Evolutionary conservation across 2,329 filamentous ascomycete genomes (phyloP).

Genomic region (Rasamsonia emersonii): DNA sequence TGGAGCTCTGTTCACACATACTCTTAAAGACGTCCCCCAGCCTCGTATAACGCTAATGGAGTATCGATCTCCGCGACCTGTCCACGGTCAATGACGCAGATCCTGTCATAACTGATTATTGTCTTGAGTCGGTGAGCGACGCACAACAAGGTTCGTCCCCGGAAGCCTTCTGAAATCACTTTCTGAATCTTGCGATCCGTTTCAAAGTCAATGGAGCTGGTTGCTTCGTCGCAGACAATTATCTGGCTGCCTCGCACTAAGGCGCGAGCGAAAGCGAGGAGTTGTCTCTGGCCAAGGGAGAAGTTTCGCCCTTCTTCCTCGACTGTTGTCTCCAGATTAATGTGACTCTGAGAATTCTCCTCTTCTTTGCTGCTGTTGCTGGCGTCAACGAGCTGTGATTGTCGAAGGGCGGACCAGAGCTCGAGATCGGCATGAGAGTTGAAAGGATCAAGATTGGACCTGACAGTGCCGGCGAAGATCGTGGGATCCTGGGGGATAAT

Average conservation of each 20-base stretch:
- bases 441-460: constrained; percentile 10
- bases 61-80: constrained; percentile 75
- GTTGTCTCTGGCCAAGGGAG: constrained; percentile 80
- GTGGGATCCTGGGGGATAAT: constrained; percentile 11
- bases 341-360: constrained; percentile 35
- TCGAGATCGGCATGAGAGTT: constrained; percentile 8
- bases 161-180: constrained; percentile 73
- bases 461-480: constrained; percentile 9
- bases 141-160: constrained; percentile 74
- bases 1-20: constrained; percentile 80
- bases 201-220: constrained; percentile 81
- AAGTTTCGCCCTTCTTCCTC: constrained; percentile 93
- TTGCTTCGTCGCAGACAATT: constrained; percentile 91
- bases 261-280: constrained; percentile 82
- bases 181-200: constrained; percentile 87
- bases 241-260: constrained; percentile 76
- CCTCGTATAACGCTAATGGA: constrained; percentile 40
- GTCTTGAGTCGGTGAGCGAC: constrained; percentile 84
- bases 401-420: constrained; percentile 7
- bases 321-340: constrained; percentile 72
- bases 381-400: constrained; percentile 25
- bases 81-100: constrained; percentile 87
- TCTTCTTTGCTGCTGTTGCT: constrained; percentile 32
- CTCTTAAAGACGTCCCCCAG: constrained; percentile 66
- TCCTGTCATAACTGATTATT: constrained; percentile 83